These are phyloP conservation scores for Xylaria arbuscula DNA, from an alignment of 2,329 filamentous ascomycete species.

Conservation along the genomic window DNA sequence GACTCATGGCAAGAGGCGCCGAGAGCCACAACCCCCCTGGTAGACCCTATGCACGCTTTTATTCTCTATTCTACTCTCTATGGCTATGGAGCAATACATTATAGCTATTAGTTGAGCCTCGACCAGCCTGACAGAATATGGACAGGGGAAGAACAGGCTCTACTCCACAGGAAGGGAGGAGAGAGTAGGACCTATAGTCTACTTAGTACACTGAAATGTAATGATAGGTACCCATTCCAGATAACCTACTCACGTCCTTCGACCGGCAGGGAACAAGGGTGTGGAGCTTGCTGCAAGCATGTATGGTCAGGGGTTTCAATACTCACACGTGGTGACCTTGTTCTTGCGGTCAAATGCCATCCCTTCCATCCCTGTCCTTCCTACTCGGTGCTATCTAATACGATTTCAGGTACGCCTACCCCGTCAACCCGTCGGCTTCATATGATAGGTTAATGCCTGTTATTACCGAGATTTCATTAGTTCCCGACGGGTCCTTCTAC, in stretches of 20 bases:
- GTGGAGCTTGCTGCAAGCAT: conserved; percentile 8
- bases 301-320: conserved; percentile 5
- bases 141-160: not conserved
- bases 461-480: not conserved
- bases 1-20: conserved; percentile 1
- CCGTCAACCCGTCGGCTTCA: not conserved
- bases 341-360: conserved; percentile 21
- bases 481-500: not conserved
- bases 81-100: not conserved
- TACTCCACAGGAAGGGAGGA: not conserved
- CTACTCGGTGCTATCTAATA: not conserved
- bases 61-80: not conserved
- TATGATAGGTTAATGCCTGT: not conserved
- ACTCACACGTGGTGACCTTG: conserved; percentile 24
- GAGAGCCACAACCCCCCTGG: not conserved
- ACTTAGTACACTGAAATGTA: not conserved
- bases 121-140: not conserved
- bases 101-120: not conserved
- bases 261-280: not conserved
- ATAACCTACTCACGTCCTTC: not conserved
- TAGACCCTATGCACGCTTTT: not conserved
- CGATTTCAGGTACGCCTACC: not conserved
- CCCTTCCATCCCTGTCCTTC: not conserved
- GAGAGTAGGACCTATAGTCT: not conserved
- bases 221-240: not conserved